These are phyloP conservation scores for Candida vaughaniae DNA, from an alignment of 805 yeast species.

Conservation along the genomic window DNA sequence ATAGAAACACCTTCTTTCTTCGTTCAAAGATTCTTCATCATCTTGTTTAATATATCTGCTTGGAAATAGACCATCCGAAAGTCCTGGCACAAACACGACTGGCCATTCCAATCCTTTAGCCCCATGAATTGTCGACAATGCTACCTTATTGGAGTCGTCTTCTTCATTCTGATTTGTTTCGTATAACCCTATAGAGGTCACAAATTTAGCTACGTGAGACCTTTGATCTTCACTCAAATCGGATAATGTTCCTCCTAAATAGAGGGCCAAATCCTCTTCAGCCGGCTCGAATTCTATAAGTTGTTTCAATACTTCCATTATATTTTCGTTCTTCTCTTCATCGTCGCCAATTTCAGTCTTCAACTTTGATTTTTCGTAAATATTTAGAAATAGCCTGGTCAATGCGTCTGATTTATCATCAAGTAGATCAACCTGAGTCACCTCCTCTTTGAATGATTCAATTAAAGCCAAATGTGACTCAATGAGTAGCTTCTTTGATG, in stretches of 20 bases:
- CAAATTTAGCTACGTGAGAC: constrained; percentile 23
- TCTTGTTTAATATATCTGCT: constrained; percentile 44
- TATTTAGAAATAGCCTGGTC: constrained; percentile 2
- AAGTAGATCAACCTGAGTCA: not conserved
- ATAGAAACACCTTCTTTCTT: constrained; percentile 81
- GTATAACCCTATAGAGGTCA: constrained; percentile 34
- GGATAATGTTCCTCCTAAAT: constrained; percentile 13
- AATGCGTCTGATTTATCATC: constrained; percentile 1
- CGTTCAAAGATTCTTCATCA: constrained; percentile 47
- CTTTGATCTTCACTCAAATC: constrained; percentile 14
- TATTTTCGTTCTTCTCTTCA: constrained; percentile 31
- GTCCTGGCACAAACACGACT: constrained; percentile 76
- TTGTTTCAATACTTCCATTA: constrained; percentile 40
- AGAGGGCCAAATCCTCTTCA: constrained; percentile 20
- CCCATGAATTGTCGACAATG: constrained; percentile 82
- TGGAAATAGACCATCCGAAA: constrained; percentile 67
- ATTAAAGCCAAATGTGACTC: constrained; percentile 1
- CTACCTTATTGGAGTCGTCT: constrained; percentile 21
- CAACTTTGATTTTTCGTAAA: constrained; percentile 30
- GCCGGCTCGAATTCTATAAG: constrained; percentile 33
- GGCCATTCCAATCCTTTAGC: constrained; percentile 98
- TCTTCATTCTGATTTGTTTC: constrained; percentile 23
- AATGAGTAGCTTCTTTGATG: not conserved
- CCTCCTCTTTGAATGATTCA: not conserved
- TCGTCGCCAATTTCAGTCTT: constrained; percentile 25